Evolutionary conservation across 257 asterid species (phyloP), one percentile per base, ranked within the genome.

Genomic region (Eustoma russellianum): DNA sequence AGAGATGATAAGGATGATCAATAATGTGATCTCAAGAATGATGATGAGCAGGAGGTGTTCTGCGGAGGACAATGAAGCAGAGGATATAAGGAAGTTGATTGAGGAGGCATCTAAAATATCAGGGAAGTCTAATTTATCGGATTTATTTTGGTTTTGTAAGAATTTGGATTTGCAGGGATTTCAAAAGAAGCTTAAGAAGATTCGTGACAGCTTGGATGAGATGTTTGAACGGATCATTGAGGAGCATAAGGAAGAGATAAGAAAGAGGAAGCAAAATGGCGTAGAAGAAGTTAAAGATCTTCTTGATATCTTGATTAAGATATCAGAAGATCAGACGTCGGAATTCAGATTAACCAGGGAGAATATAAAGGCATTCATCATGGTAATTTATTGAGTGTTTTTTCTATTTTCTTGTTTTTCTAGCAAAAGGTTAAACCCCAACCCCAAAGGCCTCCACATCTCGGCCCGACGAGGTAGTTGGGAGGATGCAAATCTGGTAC

Each of bases 161-260:
- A 79, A 80, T 17, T 56, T 80, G 79, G 94, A 86, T 53, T 55
- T 86, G 66, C 91, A 81, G 68, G 94, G 94, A 17, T 59, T 86
- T 0, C 66, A 70, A 12, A 83, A 75, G 69, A 60, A 86, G 65
- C 57, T 71, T 56, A 71, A 62, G 35, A 69, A 67, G 52, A 82
- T 77, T 2, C 75, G 66, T 2, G 66, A 47, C 0, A 74, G 85
- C 70, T 83, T 80, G 6, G 91, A 86, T 44, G 66, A n/a, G 46
- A 65, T 83, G 85, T 70, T 79, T 79, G 91, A 81, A 68, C 69
- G 57, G 74, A 75, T 86, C 66, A 73, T 81, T 10, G 70, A 72
- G n/a, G 83, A 79, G 48, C 94, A 83, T 50, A 45, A 67, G 41
- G 63, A 41, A 40, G 58, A 38, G 33, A 79, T 84, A 47, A 63